Evolutionary conservation across 1,284 basidiomycete species (phyloP).

Genomic region (Sanghuangporus baumii): DNA sequence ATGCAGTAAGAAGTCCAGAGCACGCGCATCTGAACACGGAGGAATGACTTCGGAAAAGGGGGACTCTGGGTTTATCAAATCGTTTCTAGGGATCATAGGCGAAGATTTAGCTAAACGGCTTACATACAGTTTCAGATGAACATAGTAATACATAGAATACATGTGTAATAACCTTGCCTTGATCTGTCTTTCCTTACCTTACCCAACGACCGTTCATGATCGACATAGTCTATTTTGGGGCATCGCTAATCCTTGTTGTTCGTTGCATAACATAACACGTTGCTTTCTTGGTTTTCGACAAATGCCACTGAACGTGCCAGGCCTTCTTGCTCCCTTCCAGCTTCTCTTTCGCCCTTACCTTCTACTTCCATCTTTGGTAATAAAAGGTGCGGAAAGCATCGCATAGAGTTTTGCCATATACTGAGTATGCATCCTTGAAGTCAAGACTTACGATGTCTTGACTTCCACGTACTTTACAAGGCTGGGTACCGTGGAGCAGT

Average conservation of each 20-base stretch:
- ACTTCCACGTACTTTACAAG: constrained; percentile 72
- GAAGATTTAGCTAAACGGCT: background rate
- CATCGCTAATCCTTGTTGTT: too few species aligned
- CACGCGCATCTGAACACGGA: background rate
- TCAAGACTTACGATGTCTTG: constrained; percentile 81
- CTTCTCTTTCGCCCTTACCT: constrained; percentile 69
- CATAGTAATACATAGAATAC: background rate
- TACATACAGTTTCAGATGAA: background rate
- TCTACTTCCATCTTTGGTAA: constrained; percentile 64
- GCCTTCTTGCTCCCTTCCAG: constrained; percentile 70
- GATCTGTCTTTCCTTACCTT: background rate
- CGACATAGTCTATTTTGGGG: too few species aligned
- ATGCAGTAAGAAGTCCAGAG: too few species aligned
- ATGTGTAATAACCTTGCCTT: background rate
- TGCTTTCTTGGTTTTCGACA: too few species aligned
- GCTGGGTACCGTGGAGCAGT: constrained; percentile 85
- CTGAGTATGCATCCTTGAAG: constrained; percentile 27
- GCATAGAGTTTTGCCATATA: background rate
- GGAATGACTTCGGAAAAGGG: too few species aligned
- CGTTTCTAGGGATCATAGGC: too few species aligned
- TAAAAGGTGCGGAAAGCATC: constrained; percentile 54
- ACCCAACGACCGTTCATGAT: too few species aligned
- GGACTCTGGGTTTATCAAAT: too few species aligned
- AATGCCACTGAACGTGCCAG: constrained; percentile 78
- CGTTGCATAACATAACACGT: too few species aligned